Evolutionary conservation across 768 basidiomycete species (phyloP), one percentile per base, ranked within the genome.

Genomic region (Cantharellus anzutake): DNA sequence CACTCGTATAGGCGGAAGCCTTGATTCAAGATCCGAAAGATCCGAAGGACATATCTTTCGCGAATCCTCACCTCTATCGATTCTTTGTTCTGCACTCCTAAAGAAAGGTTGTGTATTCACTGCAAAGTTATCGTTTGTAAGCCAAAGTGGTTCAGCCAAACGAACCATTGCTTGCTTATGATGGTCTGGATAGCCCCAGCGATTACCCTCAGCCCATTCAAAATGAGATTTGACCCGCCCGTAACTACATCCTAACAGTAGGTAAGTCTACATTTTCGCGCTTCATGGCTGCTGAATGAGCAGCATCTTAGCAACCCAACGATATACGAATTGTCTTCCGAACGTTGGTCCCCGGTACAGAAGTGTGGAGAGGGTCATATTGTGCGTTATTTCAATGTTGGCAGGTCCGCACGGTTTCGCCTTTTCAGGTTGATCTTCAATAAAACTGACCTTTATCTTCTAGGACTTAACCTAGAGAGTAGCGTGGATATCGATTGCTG

Each of bases 121-220:
- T 59, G 93, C 94, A 42, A 88, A 83, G 68, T 34, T 53, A 3
- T 34, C 38, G 51, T 48, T n/a, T 90, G 88, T 93, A 97, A 77
- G 94, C 92, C 57, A 94, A 94, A 58, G 78, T 98, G 5, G 52
- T 55, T 55, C 52, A 7, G 35, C 35, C 52, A n/a, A 37, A 11
- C 38, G 7, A 37, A 7, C 38, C 11, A 7, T 5, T 7, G 52
- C 11, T 14, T 7, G 5, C 52, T 55, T 37, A 37, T 7, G 7
- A 14, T 7, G 38, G 61, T 60, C n/a, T 57, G 34, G 52, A n/a
- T 60, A 91, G 90, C 92, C 92, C 0, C 69, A 77, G 42, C 96
- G 98, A 68, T 99, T 98, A 72, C 96, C 96, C 40, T 99, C 66
- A 94, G 89, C 58, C 96, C 96, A 20, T 98, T 98, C 82, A 97